Percentiles rank a stretch among this genome's conserved stretches.
These are phyloP conservation scores for Craspedostauros australis DNA, from an alignment of 108 stramenopile species.

Conservation along the genomic window DNA sequence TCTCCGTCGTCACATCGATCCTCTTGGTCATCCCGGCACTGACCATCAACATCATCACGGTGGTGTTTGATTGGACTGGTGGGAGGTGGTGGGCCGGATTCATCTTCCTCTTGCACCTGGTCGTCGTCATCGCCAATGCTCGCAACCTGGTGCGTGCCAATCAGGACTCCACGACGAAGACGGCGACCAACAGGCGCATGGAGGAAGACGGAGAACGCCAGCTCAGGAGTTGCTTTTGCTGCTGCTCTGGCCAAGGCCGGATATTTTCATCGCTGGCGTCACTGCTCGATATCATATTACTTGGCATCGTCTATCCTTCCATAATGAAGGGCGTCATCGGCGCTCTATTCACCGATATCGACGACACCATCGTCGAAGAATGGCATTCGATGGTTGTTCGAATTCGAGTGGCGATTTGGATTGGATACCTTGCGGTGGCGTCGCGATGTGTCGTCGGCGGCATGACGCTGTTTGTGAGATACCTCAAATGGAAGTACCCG, in stretches of 20 bases:
- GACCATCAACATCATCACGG: conserved; percentile 7
- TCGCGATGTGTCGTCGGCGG: background rate
- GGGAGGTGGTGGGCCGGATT: conserved; percentile 25
- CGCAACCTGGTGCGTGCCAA: too few relatives aligned
- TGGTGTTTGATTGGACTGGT: conserved; percentile 11
- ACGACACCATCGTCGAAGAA: conserved; percentile 13
- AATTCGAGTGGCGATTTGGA: background rate
- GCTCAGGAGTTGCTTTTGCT: background rate
- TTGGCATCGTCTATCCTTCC: conserved; percentile 7
- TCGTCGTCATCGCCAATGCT: background rate
- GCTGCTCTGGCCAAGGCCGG: background rate
- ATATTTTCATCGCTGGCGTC: conserved; percentile 7
- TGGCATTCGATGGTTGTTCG: conserved; percentile 6
- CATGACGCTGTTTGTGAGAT: conserved; percentile 1
- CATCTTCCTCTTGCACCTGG: conserved; percentile 14
- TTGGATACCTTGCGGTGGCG: conserved; percentile 12
- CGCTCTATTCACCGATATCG: conserved; percentile 12
- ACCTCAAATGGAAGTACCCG: background rate
- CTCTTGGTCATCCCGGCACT: conserved; percentile 6
- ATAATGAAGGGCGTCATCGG: background rate
- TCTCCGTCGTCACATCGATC: background rate
- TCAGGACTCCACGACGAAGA: too few relatives aligned
- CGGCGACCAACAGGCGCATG: too few relatives aligned
- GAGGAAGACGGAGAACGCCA: background rate
- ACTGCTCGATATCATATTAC: conserved; percentile 10